Evolutionary conservation across 2,329 filamentous ascomycete species (phyloP).

Genomic region (Cladosporium phlei): DNA sequence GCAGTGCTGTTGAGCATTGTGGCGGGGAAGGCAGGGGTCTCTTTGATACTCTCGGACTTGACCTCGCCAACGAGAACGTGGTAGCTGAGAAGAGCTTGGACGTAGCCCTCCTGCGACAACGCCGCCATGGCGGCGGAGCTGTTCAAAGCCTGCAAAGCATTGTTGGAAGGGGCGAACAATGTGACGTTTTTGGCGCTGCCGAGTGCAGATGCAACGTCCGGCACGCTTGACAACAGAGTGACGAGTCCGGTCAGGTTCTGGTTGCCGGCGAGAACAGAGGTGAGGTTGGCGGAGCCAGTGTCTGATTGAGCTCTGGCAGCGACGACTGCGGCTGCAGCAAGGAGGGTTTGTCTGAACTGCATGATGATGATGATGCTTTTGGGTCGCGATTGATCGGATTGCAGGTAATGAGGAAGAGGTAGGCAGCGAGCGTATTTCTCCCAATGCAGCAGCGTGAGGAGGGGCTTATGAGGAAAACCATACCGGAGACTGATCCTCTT

Average conservation of each 20-base stretch:
- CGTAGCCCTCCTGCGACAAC: constrained; percentile 28
- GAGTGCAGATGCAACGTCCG: constrained; percentile 37
- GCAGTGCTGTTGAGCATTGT: constrained; percentile 48
- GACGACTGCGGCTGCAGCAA: constrained; percentile 33
- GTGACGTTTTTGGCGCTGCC: constrained; percentile 49
- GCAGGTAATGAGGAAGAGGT: neutral
- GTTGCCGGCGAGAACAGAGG: constrained; percentile 29
- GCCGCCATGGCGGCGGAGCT: constrained; percentile 33
- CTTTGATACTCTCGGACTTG: constrained; percentile 34
- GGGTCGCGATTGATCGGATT: neutral
- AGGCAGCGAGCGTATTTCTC: neutral
- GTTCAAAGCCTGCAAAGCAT: constrained; percentile 40
- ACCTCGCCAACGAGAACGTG: constrained; percentile 55
- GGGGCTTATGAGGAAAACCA: constrained; percentile 7
- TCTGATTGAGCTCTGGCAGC: constrained; percentile 31
- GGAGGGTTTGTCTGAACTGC: constrained; percentile 37
- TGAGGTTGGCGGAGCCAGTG: constrained; percentile 23
- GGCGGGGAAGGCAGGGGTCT: constrained; percentile 39
- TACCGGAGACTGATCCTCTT: constrained; percentile 4
- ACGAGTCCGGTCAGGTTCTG: constrained; percentile 31
- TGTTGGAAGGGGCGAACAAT: constrained; percentile 54
- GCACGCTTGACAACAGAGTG: constrained; percentile 34
- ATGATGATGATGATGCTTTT: constrained; percentile 24
- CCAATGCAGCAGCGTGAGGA: neutral
- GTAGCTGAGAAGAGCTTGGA: constrained; percentile 51